Percentiles rank a stretch among this genome's conserved stretches.
phyloP scores from a whole-genome alignment of 768 basidiomycete genomes.

The Imleria badia region DNA sequence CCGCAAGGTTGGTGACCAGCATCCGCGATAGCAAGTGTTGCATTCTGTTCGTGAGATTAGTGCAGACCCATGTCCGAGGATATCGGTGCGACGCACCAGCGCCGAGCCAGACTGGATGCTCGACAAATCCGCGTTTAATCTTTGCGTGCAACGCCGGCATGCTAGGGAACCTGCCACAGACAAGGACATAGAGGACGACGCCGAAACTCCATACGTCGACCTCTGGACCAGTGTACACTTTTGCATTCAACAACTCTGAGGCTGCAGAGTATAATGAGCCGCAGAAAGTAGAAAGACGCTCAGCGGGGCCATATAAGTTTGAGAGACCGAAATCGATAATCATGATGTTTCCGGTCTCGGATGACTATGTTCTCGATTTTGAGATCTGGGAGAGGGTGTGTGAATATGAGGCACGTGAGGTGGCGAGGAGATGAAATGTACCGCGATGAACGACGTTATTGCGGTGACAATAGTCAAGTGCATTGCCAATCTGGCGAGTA shows the following conservation, averaged over 20 bases:
- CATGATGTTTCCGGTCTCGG: slow-evolving; percentile 98
- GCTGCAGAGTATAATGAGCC: slow-evolving; percentile 98
- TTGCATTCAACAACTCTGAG: slow-evolving; percentile 94
- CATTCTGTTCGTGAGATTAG: slow-evolving; percentile 63
- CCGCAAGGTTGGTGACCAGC: slow-evolving; percentile 91
- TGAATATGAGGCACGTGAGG: slow-evolving; percentile 7
- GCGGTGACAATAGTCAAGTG: slow-evolving; percentile 94
- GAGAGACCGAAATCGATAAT: slow-evolving; percentile 99
- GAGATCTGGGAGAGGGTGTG: slow-evolving; percentile 52
- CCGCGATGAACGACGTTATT: slow-evolving; percentile 98
- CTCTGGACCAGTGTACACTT: slow-evolving; percentile 95
- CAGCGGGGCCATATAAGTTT: slow-evolving; percentile 84
- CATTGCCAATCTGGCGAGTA: slow-evolving; percentile 94
- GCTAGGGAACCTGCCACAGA: slow-evolving; percentile 97
- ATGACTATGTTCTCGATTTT: slow-evolving; percentile 99
- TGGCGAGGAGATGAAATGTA: slow-evolving; percentile 28
- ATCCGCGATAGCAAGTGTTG: slow-evolving; percentile 88
- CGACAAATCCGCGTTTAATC: slow-evolving; percentile 95
- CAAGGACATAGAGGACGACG: slow-evolving; percentile 95
- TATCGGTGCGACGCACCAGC: slow-evolving; percentile 57
- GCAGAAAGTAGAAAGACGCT: slow-evolving; percentile 91
- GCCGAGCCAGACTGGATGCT: slow-evolving; percentile 96
- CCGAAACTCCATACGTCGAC: slow-evolving; percentile 99
- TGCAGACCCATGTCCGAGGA: not conserved
- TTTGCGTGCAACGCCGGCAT: slow-evolving; percentile 99